These are phyloP conservation scores for Meira miltonrushii DNA, from an alignment of 1,284 basidiomycete species.

Conservation along the genomic window DNA sequence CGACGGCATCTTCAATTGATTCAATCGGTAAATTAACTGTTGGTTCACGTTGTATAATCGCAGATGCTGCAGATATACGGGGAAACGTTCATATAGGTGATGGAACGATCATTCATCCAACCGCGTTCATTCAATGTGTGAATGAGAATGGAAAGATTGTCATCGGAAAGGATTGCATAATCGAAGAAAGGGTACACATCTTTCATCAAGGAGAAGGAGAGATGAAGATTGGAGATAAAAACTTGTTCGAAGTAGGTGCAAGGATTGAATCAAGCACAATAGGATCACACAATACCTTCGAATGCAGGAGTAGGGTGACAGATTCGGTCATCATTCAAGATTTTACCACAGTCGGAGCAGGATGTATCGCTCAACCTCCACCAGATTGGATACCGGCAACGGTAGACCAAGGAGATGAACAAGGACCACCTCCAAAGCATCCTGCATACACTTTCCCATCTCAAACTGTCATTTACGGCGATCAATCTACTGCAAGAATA, in stretches of 20 bases:
- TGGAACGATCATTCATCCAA: slow-evolving; percentile 80
- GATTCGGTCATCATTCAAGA: slow-evolving; percentile 71
- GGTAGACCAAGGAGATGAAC: slow-evolving; percentile 28
- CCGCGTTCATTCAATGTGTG: slow-evolving; percentile 80
- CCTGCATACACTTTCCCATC: slow-evolving; percentile 60
- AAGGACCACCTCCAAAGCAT: background rate
- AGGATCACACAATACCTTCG: slow-evolving; percentile 78
- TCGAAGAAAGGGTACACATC: slow-evolving; percentile 66
- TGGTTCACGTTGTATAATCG: slow-evolving; percentile 33
- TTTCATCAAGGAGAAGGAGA: slow-evolving; percentile 54
- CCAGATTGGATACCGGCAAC: slow-evolving; percentile 15
- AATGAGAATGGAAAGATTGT: slow-evolving; percentile 68
- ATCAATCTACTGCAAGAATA: slow-evolving; percentile 64
- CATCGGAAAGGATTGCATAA: slow-evolving; percentile 78
- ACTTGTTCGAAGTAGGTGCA: slow-evolving; percentile 83
- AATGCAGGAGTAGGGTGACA: slow-evolving; percentile 71
- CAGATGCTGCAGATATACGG: slow-evolving; percentile 33
- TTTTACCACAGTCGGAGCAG: slow-evolving; percentile 74
- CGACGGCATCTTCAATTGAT: background rate
- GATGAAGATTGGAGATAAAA: slow-evolving; percentile 84
- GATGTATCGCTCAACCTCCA: slow-evolving; percentile 55
- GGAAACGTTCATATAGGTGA: slow-evolving; percentile 39
- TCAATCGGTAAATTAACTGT: slow-evolving; percentile 28
- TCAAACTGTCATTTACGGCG: slow-evolving; percentile 77
- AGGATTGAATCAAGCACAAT: slow-evolving; percentile 77